These are phyloP conservation scores for Talaromyces sp. DNA, from an alignment of 2,329 filamentous ascomycete species.

Conservation along the genomic window DNA sequence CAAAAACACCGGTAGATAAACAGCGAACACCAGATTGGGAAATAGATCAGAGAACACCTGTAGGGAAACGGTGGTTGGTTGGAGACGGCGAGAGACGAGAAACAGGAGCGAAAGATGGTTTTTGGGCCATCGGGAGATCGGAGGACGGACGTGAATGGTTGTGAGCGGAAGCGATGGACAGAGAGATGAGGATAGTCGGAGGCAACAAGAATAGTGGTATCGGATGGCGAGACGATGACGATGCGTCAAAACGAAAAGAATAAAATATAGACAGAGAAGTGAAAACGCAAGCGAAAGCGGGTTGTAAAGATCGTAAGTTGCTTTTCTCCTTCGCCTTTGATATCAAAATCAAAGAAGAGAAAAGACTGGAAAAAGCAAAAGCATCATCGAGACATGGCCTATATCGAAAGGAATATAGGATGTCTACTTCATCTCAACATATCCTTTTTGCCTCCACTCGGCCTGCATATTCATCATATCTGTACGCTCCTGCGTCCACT, in stretches of 20 bases:
- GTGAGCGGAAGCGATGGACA: not conserved
- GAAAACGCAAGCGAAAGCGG: not conserved
- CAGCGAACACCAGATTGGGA: not conserved
- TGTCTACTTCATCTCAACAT: constrained; percentile 22
- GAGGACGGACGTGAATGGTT: not conserved
- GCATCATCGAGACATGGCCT: constrained; percentile 12
- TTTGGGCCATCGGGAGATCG: not conserved
- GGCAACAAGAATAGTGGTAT: not conserved
- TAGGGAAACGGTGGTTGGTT: not conserved
- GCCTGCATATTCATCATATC: constrained; percentile 41
- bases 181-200: not conserved
- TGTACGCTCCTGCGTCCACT: constrained; percentile 43
- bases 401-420: not conserved
- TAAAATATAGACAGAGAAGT: constrained; percentile 17
- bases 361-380: not conserved
- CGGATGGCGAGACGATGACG: constrained; percentile 10
- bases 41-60: not conserved
- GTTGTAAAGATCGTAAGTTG: constrained; percentile 1
- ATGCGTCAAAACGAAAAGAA: constrained; percentile 1
- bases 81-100: not conserved
- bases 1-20: not conserved
- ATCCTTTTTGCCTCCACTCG: constrained; percentile 41
- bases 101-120: not conserved
- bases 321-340: not conserved
- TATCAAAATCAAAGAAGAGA: not conserved